Base-by-base conservation (phyloP, 2,329 filamentous ascomycete genomes). In the Ambrosiella cleistominuta region DNA sequence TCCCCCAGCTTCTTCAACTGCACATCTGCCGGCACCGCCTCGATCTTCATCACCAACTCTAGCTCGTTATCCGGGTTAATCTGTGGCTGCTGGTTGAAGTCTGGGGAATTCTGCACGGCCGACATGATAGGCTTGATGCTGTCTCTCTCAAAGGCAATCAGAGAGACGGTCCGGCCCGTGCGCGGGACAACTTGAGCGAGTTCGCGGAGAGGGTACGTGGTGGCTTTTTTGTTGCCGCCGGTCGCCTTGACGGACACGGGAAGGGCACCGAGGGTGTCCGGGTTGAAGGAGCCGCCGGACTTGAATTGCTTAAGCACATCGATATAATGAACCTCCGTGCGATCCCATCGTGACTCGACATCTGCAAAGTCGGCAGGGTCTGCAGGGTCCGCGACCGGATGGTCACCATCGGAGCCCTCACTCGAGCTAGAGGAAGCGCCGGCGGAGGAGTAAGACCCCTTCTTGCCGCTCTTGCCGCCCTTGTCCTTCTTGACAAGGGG, bases 51-150 rank as follows among this genome's bases (percentile, higher is more conserved):
- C 36, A 76, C 64, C 59, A 81, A 73, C 70, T 81, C 78, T 19
- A 81, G 73, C 67, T 78, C 76, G 67, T 80, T 80, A 66, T 81
- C 78, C 51, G 75, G 70, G 65, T 72, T 72, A 17, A 70, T 70
- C 72, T 81, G 79, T 52, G 78, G 77, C 72, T 80, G 77, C 72
- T 80, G 77, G 71, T 80, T 80, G 68, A 77, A 80, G 63, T 76
- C 72, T n/a, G 66, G 64, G 64, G 71, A 74, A 37, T 67, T 64
- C 68, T 79, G 76, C 55, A 80, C 70, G 38, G 77, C 77, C 64
- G 71, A 74, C 72, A 78, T 74, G 68, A 80, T 74, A 63, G 75
- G 71, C 70, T 77, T 76, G 63, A 79, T 67, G 64, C 73, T 75
- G 7, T 62, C 66, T 55, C 66, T 67, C 57, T 73, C 71, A 65